These are phyloP conservation scores for Senecio squalidus DNA, from an alignment of 140 eudicot genomes.

Conservation along the genomic window DNA sequence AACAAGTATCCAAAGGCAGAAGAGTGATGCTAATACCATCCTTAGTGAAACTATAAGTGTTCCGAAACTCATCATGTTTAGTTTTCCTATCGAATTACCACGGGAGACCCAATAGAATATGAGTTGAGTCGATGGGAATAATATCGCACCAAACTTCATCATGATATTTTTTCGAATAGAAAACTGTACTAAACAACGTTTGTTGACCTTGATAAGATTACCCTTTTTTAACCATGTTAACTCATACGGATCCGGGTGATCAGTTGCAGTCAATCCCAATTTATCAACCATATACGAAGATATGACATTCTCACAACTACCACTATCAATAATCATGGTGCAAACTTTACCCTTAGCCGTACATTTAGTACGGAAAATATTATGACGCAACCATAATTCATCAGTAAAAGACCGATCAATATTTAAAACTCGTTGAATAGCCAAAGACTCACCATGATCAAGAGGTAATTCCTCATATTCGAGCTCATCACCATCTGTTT, in stretches of 20 bases:
- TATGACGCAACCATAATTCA: too few relatives aligned
- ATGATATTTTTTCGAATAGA: background rate
- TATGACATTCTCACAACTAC: background rate
- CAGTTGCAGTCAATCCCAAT: background rate
- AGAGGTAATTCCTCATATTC: too few relatives aligned
- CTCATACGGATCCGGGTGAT: background rate
- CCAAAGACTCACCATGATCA: too few relatives aligned
- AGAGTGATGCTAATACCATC: background rate
- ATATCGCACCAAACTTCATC: background rate
- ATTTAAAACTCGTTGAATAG: too few relatives aligned
- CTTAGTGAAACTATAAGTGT: background rate
- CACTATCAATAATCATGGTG: background rate
- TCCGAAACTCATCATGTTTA: background rate
- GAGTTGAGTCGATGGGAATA: background rate
- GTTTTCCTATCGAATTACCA: background rate
- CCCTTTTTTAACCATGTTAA: background rate
- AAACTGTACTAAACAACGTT: background rate
- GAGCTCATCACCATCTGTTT: too few relatives aligned
- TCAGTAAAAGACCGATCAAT: too few relatives aligned
- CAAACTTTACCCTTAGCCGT: too few relatives aligned
- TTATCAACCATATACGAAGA: conserved; percentile 4
- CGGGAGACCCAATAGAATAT: background rate
- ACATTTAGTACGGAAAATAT: too few relatives aligned
- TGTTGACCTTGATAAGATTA: background rate
- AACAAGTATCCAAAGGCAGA: background rate